Percentiles rank a stretch among this genome's conserved stretches.
Conservation (phyloP, 2,329 filamentous ascomycete genomes). For the Fusarium aywerte region DNA sequence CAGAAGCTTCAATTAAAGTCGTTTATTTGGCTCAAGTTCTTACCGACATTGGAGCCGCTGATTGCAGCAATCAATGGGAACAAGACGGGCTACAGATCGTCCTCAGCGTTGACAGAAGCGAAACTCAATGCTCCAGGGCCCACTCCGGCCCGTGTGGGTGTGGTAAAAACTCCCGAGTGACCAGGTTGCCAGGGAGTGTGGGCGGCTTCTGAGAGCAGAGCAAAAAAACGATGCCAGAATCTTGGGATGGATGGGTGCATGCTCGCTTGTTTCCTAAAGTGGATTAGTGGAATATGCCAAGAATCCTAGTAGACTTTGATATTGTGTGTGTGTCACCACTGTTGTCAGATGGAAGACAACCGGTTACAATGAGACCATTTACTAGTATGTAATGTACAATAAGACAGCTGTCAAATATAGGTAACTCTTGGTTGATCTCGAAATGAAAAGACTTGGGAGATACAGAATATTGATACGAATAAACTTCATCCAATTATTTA, state of each 20-base stretch:
- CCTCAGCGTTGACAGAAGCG: slow-evolving; percentile 1
- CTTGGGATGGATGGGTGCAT: slow-evolving; percentile 14
- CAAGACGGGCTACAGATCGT: slow-evolving; percentile 3
- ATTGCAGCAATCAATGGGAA: slow-evolving; percentile 8
- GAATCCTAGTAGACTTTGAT: slow-evolving; percentile 24
- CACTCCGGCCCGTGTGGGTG: slow-evolving; percentile 34
- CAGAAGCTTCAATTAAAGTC: neutral
- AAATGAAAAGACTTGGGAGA: neutral
- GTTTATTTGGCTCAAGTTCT: neutral
- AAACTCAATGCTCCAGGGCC: slow-evolving; percentile 24
- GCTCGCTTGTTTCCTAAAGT: slow-evolving; percentile 23
- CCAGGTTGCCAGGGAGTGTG: slow-evolving; percentile 27
- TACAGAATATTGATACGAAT: no score
- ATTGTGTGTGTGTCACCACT: slow-evolving; percentile 5
- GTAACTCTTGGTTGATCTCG: neutral
- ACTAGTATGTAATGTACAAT: neutral
- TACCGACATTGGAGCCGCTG: neutral
- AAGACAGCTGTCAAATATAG: neutral
- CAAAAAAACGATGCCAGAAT: slow-evolving; percentile 29
- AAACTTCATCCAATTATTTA: no score
- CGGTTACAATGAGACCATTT: slow-evolving; percentile 1
- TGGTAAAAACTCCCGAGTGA: slow-evolving; percentile 36
- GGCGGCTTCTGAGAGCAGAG: neutral
- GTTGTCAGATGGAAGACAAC: slow-evolving; percentile 22
- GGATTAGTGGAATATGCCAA: slow-evolving; percentile 35